A percentile compares a stretch with the other conserved stretches of the same genome.
These are phyloP conservation scores for Yarrowia sp. DNA, from an alignment of 805 yeast species.

Conservation along the genomic window DNA sequence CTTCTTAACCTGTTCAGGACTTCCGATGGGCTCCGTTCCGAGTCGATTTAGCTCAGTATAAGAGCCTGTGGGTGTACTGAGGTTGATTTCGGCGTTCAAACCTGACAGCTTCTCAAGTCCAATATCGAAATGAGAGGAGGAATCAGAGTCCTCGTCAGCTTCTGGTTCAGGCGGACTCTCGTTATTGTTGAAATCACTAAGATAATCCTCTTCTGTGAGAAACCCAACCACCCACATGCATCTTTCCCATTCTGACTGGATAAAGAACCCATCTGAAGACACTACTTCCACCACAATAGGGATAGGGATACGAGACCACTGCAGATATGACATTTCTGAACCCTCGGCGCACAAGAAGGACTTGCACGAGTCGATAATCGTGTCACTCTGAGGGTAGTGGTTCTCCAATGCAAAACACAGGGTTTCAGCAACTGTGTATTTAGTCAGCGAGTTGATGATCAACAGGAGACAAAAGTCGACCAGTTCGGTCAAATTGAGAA, in stretches of 20 bases:
- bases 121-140: slow-evolving; percentile 21
- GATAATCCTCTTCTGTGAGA: slow-evolving; percentile 21
- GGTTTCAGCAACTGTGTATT: slow-evolving; percentile 51
- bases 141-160: slow-evolving; percentile 11
- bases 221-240: slow-evolving; percentile 57
- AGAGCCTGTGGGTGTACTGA: slow-evolving; percentile 25
- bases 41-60: slow-evolving; percentile 27
- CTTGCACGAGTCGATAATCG: slow-evolving; percentile 56
- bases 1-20: slow-evolving; percentile 19
- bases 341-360: slow-evolving; percentile 59
- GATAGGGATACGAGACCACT: slow-evolving; percentile 59
- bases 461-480: slow-evolving; percentile 56
- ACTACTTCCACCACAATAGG: slow-evolving; percentile 55
- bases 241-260: slow-evolving; percentile 64
- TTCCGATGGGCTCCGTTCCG: slow-evolving; percentile 10
- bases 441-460: slow-evolving; percentile 51
- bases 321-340: slow-evolving; percentile 56
- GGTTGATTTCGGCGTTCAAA: slow-evolving; percentile 21
- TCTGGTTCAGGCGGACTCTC: slow-evolving; percentile 7
- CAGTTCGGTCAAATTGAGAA: slow-evolving; percentile 56
- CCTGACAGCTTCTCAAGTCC: slow-evolving; percentile 20
- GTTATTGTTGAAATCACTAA: slow-evolving; percentile 10
- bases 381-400: slow-evolving; percentile 58
- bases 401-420: slow-evolving; percentile 55
- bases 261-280: slow-evolving; percentile 60